Evolutionary conservation across 2,329 filamentous ascomycete species (phyloP).

Genomic region (Neurospora crassa): DNA sequence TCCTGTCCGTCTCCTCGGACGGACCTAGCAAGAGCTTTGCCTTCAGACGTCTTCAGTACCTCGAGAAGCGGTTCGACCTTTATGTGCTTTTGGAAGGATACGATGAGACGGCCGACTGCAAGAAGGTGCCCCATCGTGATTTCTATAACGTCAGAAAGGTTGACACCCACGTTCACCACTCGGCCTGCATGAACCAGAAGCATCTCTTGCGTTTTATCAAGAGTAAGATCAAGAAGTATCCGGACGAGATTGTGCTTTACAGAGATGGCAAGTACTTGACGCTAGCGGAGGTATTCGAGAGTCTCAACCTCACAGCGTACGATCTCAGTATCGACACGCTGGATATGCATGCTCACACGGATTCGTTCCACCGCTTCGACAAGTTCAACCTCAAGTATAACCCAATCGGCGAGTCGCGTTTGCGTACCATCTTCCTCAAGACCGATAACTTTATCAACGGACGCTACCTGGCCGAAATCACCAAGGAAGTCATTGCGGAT

Average conservation of each 20-base stretch:
- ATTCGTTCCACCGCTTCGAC: slow-evolving; percentile 97
- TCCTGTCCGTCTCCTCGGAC: slow-evolving; percentile 84
- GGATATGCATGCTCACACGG: slow-evolving; percentile 98
- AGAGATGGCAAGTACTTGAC: slow-evolving; percentile 90
- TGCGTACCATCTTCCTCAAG: slow-evolving; percentile 97
- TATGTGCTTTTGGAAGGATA: slow-evolving; percentile 93
- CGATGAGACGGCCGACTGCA: slow-evolving; percentile 95
- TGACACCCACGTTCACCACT: slow-evolving; percentile 98
- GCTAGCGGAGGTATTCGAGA: slow-evolving; percentile 86
- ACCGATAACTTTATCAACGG: slow-evolving; percentile 97
- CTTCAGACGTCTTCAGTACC: slow-evolving; percentile 84
- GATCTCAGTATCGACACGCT: slow-evolving; percentile 96
- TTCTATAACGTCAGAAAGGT: slow-evolving; percentile 99
- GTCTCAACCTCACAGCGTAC: slow-evolving; percentile 94
- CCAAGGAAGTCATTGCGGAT: slow-evolving; percentile 94
- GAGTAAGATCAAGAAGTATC: slow-evolving; percentile 98
- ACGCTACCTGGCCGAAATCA: slow-evolving; percentile 92
- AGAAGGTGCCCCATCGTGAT: slow-evolving; percentile 93
- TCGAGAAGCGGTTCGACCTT: slow-evolving; percentile 95
- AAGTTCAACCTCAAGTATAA: slow-evolving; percentile 99
- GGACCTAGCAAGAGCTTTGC: slow-evolving; percentile 96
- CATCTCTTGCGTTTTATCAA: slow-evolving; percentile 98
- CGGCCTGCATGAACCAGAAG: slow-evolving; percentile 99
- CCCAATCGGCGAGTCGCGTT: slow-evolving; percentile 85
- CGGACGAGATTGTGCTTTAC: slow-evolving; percentile 86